Conservation (phyloP, 169 alveolate species). For the Sarcocystis neurona region DNA sequence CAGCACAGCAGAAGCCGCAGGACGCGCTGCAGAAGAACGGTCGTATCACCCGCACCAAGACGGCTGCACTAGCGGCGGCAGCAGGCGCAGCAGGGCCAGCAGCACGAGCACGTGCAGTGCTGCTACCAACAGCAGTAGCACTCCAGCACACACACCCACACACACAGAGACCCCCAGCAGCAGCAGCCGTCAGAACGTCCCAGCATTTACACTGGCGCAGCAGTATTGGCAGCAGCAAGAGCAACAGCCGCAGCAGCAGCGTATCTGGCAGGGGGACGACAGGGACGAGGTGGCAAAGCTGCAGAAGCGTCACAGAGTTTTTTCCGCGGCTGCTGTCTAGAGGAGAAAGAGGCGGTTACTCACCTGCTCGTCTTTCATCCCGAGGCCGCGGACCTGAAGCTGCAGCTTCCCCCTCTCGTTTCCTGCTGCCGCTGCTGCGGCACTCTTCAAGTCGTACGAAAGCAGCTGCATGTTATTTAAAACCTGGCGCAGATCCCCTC, state of each 20-base stretch:
- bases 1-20: too few relatives aligned
- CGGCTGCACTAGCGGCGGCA: too few relatives aligned
- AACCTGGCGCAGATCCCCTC: conserved; percentile 43
- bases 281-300: neutral
- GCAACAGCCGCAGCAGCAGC: neutral
- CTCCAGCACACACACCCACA: too few relatives aligned
- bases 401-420: neutral
- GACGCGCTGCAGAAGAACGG: too few relatives aligned
- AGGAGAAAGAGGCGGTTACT: neutral
- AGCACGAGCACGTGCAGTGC: too few relatives aligned
- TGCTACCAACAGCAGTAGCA: too few relatives aligned
- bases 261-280: neutral
- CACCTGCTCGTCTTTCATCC: conserved; percentile 9
- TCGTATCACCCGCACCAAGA: too few relatives aligned
- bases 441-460: neutral
- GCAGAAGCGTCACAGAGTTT: neutral
- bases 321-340: neutral
- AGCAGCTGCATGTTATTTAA: conserved; percentile 7
- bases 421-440: neutral
- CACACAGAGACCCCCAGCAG: too few relatives aligned
- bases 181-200: too few relatives aligned
- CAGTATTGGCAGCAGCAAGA: neutral
- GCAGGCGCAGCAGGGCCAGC: too few relatives aligned
- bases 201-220: too few relatives aligned
- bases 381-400: neutral